Evolutionary conservation across 2,329 filamentous ascomycete species (phyloP).

Genomic region (Simplicillium sp.): DNA sequence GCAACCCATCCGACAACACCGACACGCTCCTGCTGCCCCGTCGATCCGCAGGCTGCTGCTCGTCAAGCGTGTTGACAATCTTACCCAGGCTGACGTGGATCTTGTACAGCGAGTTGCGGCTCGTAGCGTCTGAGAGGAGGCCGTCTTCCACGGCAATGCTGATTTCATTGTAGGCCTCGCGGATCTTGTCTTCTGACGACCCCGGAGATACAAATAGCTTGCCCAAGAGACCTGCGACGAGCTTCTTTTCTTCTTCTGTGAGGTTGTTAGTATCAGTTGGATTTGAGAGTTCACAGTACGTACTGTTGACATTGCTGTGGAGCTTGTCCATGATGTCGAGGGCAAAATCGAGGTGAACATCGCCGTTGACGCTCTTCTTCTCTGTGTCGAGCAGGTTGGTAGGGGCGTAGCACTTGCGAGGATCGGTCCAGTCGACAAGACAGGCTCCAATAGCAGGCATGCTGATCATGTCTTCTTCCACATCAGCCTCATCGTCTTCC

Average conservation of each 20-base stretch:
- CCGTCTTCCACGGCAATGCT: constrained; percentile 54
- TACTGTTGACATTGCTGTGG: constrained; percentile 57
- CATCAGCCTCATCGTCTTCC: constrained; percentile 67
- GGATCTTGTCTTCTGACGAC: constrained; percentile 48
- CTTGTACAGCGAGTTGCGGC: constrained; percentile 57
- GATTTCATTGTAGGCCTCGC: constrained; percentile 47
- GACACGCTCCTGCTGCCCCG: constrained; percentile 37
- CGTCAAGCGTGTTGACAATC: constrained; percentile 52
- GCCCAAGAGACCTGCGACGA: constrained; percentile 64
- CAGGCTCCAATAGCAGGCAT: constrained; percentile 71
- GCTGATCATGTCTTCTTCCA: constrained; percentile 69
- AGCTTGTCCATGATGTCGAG: constrained; percentile 68
- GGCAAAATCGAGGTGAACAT: constrained; percentile 74
- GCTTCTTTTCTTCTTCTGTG: constrained; percentile 77
- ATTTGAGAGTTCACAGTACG: constrained; percentile 20
- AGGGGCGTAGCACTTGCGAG: constrained; percentile 61
- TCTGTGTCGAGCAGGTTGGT: constrained; percentile 41
- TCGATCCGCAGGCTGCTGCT: constrained; percentile 25
- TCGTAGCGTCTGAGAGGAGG: constrained; percentile 49
- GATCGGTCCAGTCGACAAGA: constrained; percentile 91
- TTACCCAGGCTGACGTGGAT: constrained; percentile 59
- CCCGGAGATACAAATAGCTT: constrained; percentile 73
- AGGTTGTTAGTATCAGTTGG: constrained; percentile 16
- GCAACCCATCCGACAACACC: constrained; percentile 17
- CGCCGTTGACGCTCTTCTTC: constrained; percentile 59